These are phyloP conservation scores for Exophiala spinifera DNA, from an alignment of 2,329 filamentous ascomycete species.

Conservation along the genomic window DNA sequence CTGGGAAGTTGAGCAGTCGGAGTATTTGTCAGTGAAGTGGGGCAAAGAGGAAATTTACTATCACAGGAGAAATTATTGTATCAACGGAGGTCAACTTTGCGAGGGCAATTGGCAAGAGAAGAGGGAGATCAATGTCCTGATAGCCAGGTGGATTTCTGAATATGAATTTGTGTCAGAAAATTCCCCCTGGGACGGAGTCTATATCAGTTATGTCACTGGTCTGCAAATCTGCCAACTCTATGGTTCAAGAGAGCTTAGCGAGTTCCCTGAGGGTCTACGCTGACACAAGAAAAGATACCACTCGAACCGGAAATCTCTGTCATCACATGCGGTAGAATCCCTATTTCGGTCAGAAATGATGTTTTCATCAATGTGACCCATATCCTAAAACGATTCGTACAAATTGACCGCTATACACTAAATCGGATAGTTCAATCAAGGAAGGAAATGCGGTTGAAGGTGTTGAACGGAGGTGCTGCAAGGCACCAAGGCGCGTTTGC, in stretches of 20 bases:
- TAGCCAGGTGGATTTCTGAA: background rate
- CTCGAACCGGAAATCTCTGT: background rate
- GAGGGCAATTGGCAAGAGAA: background rate
- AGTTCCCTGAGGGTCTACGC: background rate
- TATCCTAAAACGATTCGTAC: background rate
- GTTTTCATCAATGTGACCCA: background rate
- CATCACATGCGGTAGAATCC: background rate
- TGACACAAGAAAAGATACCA: background rate
- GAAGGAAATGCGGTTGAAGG: background rate
- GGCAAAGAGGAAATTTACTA: background rate
- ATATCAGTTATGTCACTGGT: background rate
- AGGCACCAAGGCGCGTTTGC: background rate
- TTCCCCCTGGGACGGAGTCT: background rate
- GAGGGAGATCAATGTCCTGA: background rate
- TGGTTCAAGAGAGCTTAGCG: background rate
- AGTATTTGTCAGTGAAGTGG: background rate
- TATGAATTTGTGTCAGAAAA: background rate
- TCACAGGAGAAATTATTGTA: background rate
- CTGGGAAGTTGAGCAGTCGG: slow-evolving; percentile 2
- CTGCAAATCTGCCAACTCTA: slow-evolving; percentile 2
- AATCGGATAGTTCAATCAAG: background rate
- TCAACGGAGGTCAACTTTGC: slow-evolving; percentile 1
- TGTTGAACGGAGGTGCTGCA: background rate
- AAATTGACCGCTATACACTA: background rate
- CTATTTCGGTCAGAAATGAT: background rate